Conservation (phyloP, 2,329 filamentous ascomycete species). For the Didymella glomerata region DNA sequence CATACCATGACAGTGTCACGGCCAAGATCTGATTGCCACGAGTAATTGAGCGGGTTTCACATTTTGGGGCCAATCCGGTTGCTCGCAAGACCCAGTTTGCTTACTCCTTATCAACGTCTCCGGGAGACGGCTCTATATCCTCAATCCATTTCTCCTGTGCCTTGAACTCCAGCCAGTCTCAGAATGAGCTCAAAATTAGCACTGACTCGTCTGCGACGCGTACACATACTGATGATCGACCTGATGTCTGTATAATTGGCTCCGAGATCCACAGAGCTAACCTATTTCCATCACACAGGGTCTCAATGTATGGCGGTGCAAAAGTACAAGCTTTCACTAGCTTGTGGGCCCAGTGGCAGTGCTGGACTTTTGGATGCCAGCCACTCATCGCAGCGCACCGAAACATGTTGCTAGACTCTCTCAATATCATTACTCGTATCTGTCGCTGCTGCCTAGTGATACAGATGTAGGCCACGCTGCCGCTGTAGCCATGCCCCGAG, state of each 20-base stretch:
- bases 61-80: slow-evolving; percentile 31
- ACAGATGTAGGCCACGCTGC: slow-evolving; percentile 1
- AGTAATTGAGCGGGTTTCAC: slow-evolving; percentile 39
- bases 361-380: slow-evolving; percentile 7
- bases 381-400: slow-evolving; percentile 5
- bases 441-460: slow-evolving; percentile 2
- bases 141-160: slow-evolving; percentile 44
- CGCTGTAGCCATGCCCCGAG: neutral
- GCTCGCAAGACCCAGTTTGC: slow-evolving; percentile 34
- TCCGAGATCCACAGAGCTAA: slow-evolving; percentile 18
- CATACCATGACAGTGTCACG: slow-evolving; percentile 41
- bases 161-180: slow-evolving; percentile 3
- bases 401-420: neutral
- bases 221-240: slow-evolving; percentile 3
- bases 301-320: slow-evolving; percentile 27
- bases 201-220: slow-evolving; percentile 5
- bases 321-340: slow-evolving; percentile 28
- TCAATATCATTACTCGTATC: slow-evolving; percentile 2
- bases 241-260: slow-evolving; percentile 8
- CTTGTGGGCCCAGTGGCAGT: slow-evolving; percentile 24
- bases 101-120: slow-evolving; percentile 32
- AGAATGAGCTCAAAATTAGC: neutral
- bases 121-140: slow-evolving; percentile 45
- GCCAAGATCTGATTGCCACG: slow-evolving; percentile 39
- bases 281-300: slow-evolving; percentile 23